A percentile compares a stretch with the other conserved stretches of the same genome.
These are phyloP conservation scores for Chrysophaeum taylorii DNA, from an alignment of 352 stramenopile genomes.

Conservation along the genomic window DNA sequence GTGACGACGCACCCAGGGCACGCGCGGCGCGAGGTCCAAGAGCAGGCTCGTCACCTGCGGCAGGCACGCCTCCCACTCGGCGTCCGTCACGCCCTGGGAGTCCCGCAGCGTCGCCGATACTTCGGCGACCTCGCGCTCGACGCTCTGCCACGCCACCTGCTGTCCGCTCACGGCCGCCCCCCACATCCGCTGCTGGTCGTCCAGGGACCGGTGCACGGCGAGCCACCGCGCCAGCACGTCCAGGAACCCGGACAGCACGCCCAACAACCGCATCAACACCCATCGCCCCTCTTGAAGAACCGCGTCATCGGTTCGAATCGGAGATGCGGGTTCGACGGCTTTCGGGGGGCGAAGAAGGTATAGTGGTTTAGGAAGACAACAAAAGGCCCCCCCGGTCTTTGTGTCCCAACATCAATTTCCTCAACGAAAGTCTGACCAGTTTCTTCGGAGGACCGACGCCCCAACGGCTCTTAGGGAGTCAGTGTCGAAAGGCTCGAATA, in stretches of 20 bases:
- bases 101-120: neutral
- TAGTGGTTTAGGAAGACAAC: too few relatives aligned
- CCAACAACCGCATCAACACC: neutral
- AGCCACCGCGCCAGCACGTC: neutral
- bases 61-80: neutral
- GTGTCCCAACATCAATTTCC: too few relatives aligned
- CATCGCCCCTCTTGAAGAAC: too few relatives aligned
- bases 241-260: neutral
- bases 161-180: neutral
- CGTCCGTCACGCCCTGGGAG: neutral
- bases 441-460: too few relatives aligned
- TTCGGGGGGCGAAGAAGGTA: too few relatives aligned
- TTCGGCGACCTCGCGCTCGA: too few relatives aligned
- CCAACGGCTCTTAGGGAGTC: too few relatives aligned
- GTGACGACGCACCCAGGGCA: neutral
- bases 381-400: too few relatives aligned
- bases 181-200: neutral
- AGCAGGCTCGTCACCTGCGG: slow-evolving; percentile 1
- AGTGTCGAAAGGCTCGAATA: too few relatives aligned
- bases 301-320: too few relatives aligned
- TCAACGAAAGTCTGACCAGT: too few relatives aligned
- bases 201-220: neutral
- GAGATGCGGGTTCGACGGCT: too few relatives aligned
- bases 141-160: neutral
- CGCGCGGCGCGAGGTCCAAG: neutral